Conservation (phyloP, 2,329 filamentous ascomycete species). For the Trichoderma sp. region DNA sequence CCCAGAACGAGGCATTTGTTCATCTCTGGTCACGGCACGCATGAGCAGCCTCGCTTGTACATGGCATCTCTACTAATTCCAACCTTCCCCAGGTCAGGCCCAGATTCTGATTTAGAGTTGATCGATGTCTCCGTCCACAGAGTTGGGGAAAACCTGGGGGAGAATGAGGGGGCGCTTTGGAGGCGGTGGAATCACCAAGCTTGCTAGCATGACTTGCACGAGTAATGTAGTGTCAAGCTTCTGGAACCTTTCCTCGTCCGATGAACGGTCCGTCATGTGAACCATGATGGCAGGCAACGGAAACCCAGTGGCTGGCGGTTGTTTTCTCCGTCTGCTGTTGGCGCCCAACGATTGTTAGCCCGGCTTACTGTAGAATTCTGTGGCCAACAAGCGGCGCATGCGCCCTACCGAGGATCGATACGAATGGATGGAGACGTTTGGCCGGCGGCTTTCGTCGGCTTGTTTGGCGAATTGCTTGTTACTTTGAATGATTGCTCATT, state of each 20-base stretch:
- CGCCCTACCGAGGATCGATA: neutral
- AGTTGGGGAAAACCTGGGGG: slow-evolving; percentile 19
- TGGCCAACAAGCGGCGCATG: slow-evolving; percentile 13
- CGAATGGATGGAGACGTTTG: neutral
- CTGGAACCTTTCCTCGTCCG: slow-evolving; percentile 17
- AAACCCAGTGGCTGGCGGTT: slow-evolving; percentile 13
- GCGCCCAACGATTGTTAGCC: neutral
- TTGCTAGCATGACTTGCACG: neutral
- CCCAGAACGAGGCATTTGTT: slow-evolving; percentile 14
- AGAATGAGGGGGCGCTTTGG: slow-evolving; percentile 7
- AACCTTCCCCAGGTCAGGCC: neutral
- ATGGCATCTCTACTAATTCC: neutral
- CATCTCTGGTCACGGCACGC: neutral
- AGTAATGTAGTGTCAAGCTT: slow-evolving; percentile 6
- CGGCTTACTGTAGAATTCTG: neutral
- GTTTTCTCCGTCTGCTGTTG: neutral
- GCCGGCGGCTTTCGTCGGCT: slow-evolving; percentile 14
- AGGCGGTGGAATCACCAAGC: slow-evolving; percentile 1
- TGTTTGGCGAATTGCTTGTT: neutral
- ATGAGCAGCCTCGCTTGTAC: neutral
- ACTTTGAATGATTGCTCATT: neutral
- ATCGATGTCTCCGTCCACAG: neutral
- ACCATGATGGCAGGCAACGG: slow-evolving; percentile 9
- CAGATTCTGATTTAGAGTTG: neutral
- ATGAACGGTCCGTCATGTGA: slow-evolving; percentile 6